Conservation (phyloP, 257 asterid species). For the Fraxinus cuspidata region DNA sequence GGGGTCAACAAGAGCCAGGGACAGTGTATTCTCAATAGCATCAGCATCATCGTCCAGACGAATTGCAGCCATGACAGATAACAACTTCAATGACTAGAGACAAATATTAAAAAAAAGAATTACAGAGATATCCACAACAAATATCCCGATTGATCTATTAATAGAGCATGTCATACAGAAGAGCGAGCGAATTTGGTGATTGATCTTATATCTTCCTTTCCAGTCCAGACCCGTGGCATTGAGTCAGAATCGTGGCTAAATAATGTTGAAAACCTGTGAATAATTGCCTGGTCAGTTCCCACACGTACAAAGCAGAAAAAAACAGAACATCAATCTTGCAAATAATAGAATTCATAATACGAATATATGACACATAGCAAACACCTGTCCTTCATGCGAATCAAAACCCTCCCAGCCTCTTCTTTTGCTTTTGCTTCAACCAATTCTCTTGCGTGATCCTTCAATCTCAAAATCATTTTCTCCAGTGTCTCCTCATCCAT, state of each 20-base stretch:
- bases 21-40: slow-evolving; percentile 61
- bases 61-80: slow-evolving; percentile 80
- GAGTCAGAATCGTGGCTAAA: slow-evolving; percentile 75
- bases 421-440: slow-evolving; percentile 90
- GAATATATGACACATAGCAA: slow-evolving; percentile 5
- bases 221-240: slow-evolving; percentile 89
- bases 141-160: slow-evolving; percentile 10
- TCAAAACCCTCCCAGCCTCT: slow-evolving; percentile 92
- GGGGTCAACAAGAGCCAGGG: slow-evolving; percentile 74
- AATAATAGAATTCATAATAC: slow-evolving; percentile 5
- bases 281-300: slow-evolving; percentile 27
- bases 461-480: slow-evolving; percentile 63
- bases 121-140: slow-evolving; percentile 8
- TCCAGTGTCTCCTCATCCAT: slow-evolving; percentile 65
- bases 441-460: slow-evolving; percentile 72
- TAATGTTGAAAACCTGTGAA: slow-evolving; percentile 61
- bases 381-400: slow-evolving; percentile 92
- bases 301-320: slow-evolving; percentile 14
- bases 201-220: slow-evolving; percentile 75
- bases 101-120: slow-evolving; percentile 20
- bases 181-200: slow-evolving; percentile 75
- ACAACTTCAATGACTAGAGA: slow-evolving; percentile 74
- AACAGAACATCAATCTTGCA: not conserved
- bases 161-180: slow-evolving; percentile 53
- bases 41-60: slow-evolving; percentile 76